A percentile compares a stretch with the other conserved stretches of the same genome.
phyloP scores from a whole-genome alignment of 2,329 filamentous ascomycete species.

The Claviceps pazoutovae region DNA sequence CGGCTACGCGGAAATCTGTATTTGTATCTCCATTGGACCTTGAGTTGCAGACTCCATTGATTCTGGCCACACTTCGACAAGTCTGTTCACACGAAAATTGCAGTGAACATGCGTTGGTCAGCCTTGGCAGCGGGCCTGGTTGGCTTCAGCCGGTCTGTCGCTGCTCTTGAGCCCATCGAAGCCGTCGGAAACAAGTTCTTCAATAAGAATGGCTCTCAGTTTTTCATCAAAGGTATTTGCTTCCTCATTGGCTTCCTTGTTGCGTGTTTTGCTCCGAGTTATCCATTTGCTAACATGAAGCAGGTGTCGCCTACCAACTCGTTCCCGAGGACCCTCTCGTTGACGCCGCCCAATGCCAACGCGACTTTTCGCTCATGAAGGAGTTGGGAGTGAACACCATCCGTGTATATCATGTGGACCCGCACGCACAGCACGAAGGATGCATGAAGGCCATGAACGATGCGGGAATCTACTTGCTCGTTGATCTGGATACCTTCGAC shows the following conservation, averaged over 20 bases:
- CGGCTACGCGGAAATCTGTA: too few relatives aligned
- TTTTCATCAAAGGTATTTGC: slow-evolving; percentile 61
- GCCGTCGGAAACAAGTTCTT: slow-evolving; percentile 73
- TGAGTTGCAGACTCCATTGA: too few relatives aligned
- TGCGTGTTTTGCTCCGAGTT: neutral
- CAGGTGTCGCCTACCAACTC: slow-evolving; percentile 62
- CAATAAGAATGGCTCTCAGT: slow-evolving; percentile 64
- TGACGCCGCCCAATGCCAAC: slow-evolving; percentile 59
- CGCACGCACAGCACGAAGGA: slow-evolving; percentile 52
- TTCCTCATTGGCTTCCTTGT: neutral
- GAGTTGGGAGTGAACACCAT: slow-evolving; percentile 71
- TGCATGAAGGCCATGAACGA: slow-evolving; percentile 74
- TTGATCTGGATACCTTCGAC: slow-evolving; percentile 67
- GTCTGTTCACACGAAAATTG: neutral
- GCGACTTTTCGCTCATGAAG: slow-evolving; percentile 66
- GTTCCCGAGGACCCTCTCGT: slow-evolving; percentile 57
- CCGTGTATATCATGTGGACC: slow-evolving; percentile 78
- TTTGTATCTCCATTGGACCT: too few relatives aligned
- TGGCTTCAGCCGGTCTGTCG: slow-evolving; percentile 18
- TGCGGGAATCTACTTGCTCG: slow-evolving; percentile 69
- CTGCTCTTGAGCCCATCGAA: slow-evolving; percentile 34
- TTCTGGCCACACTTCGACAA: neutral
- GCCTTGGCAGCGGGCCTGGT: slow-evolving; percentile 20
- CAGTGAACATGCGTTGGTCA: slow-evolving; percentile 24
- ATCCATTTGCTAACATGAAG: neutral